Evolutionary conservation across 129 eudicot genomes (phyloP).

Genomic region (Flaveria bidentis): DNA sequence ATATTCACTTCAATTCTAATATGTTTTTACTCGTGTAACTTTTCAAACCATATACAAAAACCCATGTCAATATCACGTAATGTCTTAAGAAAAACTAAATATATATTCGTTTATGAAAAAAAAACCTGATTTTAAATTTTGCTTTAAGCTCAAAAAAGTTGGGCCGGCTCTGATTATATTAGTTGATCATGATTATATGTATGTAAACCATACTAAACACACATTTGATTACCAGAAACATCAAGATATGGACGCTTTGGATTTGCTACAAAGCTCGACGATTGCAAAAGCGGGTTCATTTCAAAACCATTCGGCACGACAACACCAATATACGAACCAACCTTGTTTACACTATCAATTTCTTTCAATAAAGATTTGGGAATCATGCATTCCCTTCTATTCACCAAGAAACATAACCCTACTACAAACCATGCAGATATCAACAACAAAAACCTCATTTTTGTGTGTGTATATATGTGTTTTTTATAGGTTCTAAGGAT

Average conservation of each 20-base stretch:
- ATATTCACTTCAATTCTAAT: too few relatives aligned
- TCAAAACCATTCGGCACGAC: slow-evolving; percentile 53
- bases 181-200: not conserved
- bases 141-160: too few relatives aligned
- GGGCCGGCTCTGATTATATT: not conserved
- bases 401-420: slow-evolving; percentile 31
- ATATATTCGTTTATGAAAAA: too few relatives aligned
- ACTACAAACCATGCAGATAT: slow-evolving; percentile 34
- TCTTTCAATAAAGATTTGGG: slow-evolving; percentile 29
- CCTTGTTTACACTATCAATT: slow-evolving; percentile 37
- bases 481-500: not conserved
- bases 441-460: slow-evolving; percentile 21
- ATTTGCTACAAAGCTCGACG: slow-evolving; percentile 42
- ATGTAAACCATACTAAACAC: not conserved
- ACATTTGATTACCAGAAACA: slow-evolving; percentile 46
- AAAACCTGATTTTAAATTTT: too few relatives aligned
- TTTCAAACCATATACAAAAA: too few relatives aligned
- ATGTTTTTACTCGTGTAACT: too few relatives aligned
- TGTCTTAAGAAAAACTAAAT: too few relatives aligned
- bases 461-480: slow-evolving; percentile 12
- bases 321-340: slow-evolving; percentile 52
- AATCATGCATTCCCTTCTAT: slow-evolving; percentile 32
- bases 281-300: slow-evolving; percentile 52
- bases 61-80: too few relatives aligned
- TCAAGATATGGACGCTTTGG: slow-evolving; percentile 37